Evolutionary conservation across 805 yeast genomes (phyloP), one percentile per base, ranked within the genome.

Genomic region (Ogataea nitratoaversa): DNA sequence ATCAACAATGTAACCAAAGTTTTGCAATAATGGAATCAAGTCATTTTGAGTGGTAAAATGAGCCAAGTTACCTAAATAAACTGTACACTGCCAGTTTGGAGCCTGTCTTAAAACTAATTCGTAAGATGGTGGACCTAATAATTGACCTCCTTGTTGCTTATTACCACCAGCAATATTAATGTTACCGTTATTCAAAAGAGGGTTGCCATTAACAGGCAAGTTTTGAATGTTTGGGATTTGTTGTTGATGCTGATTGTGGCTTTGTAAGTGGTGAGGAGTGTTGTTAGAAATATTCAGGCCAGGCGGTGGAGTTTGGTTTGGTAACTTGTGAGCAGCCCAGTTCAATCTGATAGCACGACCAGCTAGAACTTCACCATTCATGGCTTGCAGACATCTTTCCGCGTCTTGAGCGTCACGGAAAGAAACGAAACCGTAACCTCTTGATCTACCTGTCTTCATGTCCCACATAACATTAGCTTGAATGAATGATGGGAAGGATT

Each of bases 391-490:
- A 22, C 95, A 95, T 37, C 60, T 62, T 52, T 83, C 87, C 2
- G 95, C 96, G 48, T 86, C 91, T 16, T 67, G 63, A 46, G 72
- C 76, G 19, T 72, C 75, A 20, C 67, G 61, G 54, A 89, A 89
- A 1, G 91, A 81, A 11, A 87, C 93, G 62, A 89, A 88, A 2
- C 96, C 96, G 57, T 88, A 88, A 28, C 96, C 95, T 64, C 96
- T 72, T 3, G 95, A 86, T 57, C 95, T 72, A 32, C 95, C 93
- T 19, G 93, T 83, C 60, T 85, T 90, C 95, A 87, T 86, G 60
- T 89, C 96, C 96, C 96, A 88, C 96, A 88, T 89, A 24, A 88
- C 96, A 52, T 88, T 89, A 11, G 95, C 96, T 60, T 85, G 93
- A 34, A 77, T 66, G 53, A 84, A 67, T 1, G 88, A 74, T 14